Base-by-base conservation (phyloP, 2,329 filamentous ascomycete genomes). In the Pseudohalonectria lignicola region DNA sequence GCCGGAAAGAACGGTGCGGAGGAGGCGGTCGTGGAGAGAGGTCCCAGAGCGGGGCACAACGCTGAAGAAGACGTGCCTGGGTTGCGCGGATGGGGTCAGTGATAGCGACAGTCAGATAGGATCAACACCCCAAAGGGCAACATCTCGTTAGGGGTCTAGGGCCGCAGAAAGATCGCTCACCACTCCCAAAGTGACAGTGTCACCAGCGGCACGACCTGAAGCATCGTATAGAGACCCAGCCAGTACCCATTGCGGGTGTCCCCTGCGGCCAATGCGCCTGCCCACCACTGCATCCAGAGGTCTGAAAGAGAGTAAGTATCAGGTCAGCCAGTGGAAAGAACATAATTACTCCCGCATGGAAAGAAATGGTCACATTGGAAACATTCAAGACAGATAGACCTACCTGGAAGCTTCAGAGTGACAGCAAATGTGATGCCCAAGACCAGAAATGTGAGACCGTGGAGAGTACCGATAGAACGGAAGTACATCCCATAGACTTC, bases 401-500 rank as follows among this genome's bases (percentile, higher is more conserved):
- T 33, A 35, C 33, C 33, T 26, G 33, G 33, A 5, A 35, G n/a
- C 21, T 35, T 35, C 15, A 26, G 12, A 11, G 5, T 4, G 12
- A 39, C n/a, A 4, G 21, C 31, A 31, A 39, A 37, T 15, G 33
- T 30, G 9, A 37, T 40, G 6, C 19, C 35, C 15, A 43, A 23
- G 4, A 39, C 36, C 11, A 45, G 33, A 21, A 40, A 40, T 17
- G 21, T 39, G 31, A 16, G 28, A 18, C 28, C 20, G 21, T 26
- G 34, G 23, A 30, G 26, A 21, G 28, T 10, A n/a, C 34, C 39
- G 29, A 40, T 40, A 15, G 25, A 21, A 10, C 34, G 21, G 8
- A 49, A 42, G 34, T 55, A 56, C 41, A 51, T 44, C n/a, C 7
- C 43, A 42, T 41, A 43, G 1, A 43, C 38, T 10, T 26, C 20